Conservation (phyloP, 1,139 yeast genomes). For the Pichia sp. region DNA sequence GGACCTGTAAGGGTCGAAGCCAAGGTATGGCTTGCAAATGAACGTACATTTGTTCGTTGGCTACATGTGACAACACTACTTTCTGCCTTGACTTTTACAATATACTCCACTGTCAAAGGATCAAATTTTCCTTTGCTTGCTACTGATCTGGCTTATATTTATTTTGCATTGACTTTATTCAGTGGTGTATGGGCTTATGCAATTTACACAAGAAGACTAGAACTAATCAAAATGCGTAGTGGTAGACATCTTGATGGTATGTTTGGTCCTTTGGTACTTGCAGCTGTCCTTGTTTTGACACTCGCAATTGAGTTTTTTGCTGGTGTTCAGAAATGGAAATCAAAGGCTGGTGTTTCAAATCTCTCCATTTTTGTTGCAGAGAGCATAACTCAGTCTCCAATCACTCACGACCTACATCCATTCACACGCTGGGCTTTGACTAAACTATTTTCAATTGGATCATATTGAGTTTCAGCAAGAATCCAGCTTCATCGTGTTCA, state of each 20-base stretch:
- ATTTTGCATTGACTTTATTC: constrained; percentile 77
- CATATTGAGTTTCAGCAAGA: neutral
- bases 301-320: constrained; percentile 67
- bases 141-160: constrained; percentile 63
- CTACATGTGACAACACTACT: constrained; percentile 83
- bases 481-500: neutral
- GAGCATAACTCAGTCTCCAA: constrained; percentile 14
- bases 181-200: constrained; percentile 87
- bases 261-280: constrained; percentile 79
- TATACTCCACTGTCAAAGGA: constrained; percentile 66
- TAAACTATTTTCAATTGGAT: constrained; percentile 24
- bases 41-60: constrained; percentile 96
- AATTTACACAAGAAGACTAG: constrained; percentile 66
- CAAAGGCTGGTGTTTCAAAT: constrained; percentile 21
- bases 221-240: constrained; percentile 71
- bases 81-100: constrained; percentile 81
- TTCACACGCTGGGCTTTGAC: constrained; percentile 25
- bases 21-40: constrained; percentile 97
- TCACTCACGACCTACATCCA: constrained; percentile 26
- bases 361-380: constrained; percentile 10
- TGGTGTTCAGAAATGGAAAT: constrained; percentile 48
- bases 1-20: constrained; percentile 95
- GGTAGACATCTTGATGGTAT: constrained; percentile 87
- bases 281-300: constrained; percentile 63
- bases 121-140: constrained; percentile 59